Percentiles rank a stretch among this genome's conserved stretches.
phyloP scores from a whole-genome alignment of 148 eudicot genomes.

The Oxyria digyna region DNA sequence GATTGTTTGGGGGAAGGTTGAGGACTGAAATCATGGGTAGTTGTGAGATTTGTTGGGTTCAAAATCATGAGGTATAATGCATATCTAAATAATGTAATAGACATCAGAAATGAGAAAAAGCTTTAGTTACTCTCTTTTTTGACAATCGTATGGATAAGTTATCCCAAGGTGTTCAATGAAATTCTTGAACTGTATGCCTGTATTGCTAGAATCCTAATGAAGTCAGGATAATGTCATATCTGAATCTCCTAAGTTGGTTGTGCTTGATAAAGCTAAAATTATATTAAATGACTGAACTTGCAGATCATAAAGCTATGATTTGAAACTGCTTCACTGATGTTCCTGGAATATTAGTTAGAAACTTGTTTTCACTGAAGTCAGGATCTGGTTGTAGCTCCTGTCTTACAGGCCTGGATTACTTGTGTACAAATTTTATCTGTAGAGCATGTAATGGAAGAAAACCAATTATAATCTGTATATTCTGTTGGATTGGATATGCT shows the following conservation, averaged over 20 bases:
- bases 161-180: not conserved
- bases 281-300: not conserved
- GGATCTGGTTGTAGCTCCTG: not conserved
- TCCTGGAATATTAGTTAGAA: not conserved
- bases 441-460: not conserved
- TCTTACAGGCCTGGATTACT: not conserved
- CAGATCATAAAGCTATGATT: not conserved
- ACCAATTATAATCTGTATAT: too few relatives aligned
- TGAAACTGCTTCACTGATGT: not conserved
- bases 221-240: not conserved
- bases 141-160: not conserved
- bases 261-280: not conserved
- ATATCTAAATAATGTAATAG: not conserved
- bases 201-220: not conserved
- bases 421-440: not conserved
- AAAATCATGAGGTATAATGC: not conserved
- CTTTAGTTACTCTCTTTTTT: not conserved
- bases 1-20: not conserved
- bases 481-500: too few relatives aligned
- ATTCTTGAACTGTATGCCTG: not conserved
- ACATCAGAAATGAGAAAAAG: too few relatives aligned
- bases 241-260: not conserved
- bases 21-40: not conserved
- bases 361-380: not conserved
- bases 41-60: not conserved